Conservation (phyloP, 306 rosid genomes). For the Acacia melanoxylon region DNA sequence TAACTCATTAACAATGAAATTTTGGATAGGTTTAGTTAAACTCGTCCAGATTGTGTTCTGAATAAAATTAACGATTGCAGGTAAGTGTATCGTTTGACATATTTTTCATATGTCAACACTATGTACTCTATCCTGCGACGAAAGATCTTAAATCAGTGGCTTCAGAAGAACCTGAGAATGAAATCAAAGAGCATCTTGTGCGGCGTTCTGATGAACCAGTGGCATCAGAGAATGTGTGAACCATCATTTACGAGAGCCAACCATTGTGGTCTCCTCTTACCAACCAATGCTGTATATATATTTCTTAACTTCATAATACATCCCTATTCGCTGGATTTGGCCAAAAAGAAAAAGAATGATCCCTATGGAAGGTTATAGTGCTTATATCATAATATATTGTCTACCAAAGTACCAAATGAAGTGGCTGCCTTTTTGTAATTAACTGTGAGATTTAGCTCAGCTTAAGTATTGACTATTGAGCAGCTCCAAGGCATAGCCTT, state of each 20-base stretch:
- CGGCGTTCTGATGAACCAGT: slow-evolving; percentile 34
- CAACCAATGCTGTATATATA: neutral
- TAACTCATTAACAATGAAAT: neutral
- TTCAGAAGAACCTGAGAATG: slow-evolving; percentile 29
- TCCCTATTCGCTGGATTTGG: neutral
- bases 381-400: neutral
- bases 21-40: neutral
- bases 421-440: neutral
- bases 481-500: neutral
- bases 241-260: neutral
- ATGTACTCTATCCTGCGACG: slow-evolving; percentile 32
- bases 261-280: neutral
- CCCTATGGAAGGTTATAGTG: neutral
- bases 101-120: slow-evolving; percentile 50
- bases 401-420: too few relatives aligned
- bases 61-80: slow-evolving; percentile 50
- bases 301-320: neutral
- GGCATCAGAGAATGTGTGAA: slow-evolving; percentile 39
- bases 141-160: slow-evolving; percentile 20
- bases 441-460: neutral
- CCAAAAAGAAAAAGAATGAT: neutral
- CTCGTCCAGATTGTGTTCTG: neutral
- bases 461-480: neutral
- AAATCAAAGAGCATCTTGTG: slow-evolving; percentile 36
- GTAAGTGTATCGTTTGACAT: slow-evolving; percentile 75